These are phyloP conservation scores for Tausonia pullulans DNA, from an alignment of 1,284 basidiomycete genomes.

Conservation along the genomic window DNA sequence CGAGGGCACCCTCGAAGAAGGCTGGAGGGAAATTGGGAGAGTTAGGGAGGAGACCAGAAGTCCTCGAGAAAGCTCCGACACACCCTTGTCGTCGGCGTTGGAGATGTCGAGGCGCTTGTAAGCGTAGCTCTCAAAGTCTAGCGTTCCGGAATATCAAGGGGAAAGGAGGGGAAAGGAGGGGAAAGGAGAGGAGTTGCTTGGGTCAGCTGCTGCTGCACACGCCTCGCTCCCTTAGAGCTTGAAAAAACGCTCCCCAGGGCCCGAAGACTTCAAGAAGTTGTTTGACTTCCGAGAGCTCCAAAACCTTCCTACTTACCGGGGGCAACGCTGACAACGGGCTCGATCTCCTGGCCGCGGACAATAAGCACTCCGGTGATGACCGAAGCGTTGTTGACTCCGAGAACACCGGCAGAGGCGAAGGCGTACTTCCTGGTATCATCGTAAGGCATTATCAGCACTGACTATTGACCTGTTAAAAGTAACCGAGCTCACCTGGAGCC, in stretches of 20 bases:
- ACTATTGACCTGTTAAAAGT: no score
- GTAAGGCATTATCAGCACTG: no score
- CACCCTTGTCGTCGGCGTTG: slow-evolving; percentile 58
- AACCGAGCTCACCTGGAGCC: slow-evolving; percentile 48
- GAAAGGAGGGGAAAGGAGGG: neutral
- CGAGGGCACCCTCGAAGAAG: slow-evolving; percentile 79
- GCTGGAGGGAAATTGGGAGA: no score
- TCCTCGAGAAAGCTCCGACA: no score
- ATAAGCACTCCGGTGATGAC: slow-evolving; percentile 72
- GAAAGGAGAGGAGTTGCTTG: slow-evolving; percentile 1
- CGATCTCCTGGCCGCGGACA: slow-evolving; percentile 55
- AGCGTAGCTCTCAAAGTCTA: slow-evolving; percentile 64
- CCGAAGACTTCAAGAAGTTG: neutral
- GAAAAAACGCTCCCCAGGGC: no score
- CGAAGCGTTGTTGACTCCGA: slow-evolving; percentile 66
- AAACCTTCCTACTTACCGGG: slow-evolving; percentile 48
- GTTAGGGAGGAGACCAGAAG: no score
- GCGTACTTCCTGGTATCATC: slow-evolving; percentile 54
- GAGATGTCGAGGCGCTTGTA: slow-evolving; percentile 53
- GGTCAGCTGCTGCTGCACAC: no score
- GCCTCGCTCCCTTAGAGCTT: no score
- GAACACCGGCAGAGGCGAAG: slow-evolving; percentile 85
- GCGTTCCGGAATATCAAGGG: neutral
- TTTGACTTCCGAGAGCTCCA: no score
- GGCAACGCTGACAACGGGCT: slow-evolving; percentile 64